These are phyloP conservation scores for Puccinellia tenuiflora DNA, from an alignment of 176 grass and related monocot genomes.

Conservation along the genomic window DNA sequence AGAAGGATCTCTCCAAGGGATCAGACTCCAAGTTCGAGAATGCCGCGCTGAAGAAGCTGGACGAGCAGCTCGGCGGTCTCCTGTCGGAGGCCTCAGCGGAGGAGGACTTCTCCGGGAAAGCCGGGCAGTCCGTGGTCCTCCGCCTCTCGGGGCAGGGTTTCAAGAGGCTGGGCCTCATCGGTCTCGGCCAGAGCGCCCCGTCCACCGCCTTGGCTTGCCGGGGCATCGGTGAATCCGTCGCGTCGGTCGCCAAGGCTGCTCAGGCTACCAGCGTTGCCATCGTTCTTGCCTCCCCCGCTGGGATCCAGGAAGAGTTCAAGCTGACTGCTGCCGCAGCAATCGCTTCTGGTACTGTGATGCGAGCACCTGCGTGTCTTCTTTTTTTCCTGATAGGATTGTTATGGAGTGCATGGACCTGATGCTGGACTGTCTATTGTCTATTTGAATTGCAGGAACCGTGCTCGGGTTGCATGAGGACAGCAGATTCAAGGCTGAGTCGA, in stretches of 20 bases:
- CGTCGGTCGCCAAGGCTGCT: conserved; percentile 63
- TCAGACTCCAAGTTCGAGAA: conserved; percentile 82
- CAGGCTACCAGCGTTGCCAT: conserved; percentile 74
- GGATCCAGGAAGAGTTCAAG: conserved; percentile 50
- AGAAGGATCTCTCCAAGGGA: conserved; percentile 81
- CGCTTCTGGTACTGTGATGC: conserved; percentile 51
- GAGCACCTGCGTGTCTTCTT: no score
- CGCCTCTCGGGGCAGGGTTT: conserved; percentile 70
- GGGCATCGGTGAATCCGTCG: conserved; percentile 67
- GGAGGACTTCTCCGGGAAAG: conserved; percentile 89
- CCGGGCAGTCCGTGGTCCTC: conserved; percentile 71
- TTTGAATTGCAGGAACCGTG: conserved; percentile 56
- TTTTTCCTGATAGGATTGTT: no score
- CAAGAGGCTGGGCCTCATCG: conserved; percentile 81
- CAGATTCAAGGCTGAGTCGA: conserved; percentile 88
- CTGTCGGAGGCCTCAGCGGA: conserved; percentile 61
- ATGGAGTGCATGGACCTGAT: background rate
- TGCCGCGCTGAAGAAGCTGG: conserved; percentile 60
- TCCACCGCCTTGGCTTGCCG: conserved; percentile 40
- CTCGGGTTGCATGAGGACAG: conserved; percentile 80
- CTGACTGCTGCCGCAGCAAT: conserved; percentile 61
- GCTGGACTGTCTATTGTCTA: background rate
- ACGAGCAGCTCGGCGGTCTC: conserved; percentile 63
- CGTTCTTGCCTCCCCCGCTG: conserved; percentile 50
- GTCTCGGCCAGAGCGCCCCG: conserved; percentile 55